A percentile compares a stretch with the other conserved stretches of the same genome.
phyloP scores from a whole-genome alignment of 441 rosid genomes.

The Aquilaria agallochum region DNA sequence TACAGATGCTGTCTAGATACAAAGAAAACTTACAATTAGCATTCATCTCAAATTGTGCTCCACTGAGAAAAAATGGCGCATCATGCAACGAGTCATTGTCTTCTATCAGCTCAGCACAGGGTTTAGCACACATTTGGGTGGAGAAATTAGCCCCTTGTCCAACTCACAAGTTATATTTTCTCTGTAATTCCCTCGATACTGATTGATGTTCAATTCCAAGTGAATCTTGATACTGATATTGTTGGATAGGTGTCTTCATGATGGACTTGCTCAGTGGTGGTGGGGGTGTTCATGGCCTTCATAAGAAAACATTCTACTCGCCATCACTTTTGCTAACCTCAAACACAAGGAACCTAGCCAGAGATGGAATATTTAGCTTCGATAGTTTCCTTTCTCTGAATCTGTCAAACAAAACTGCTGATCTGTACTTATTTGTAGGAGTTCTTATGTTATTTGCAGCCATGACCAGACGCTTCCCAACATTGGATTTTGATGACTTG shows the following conservation, averaged over 20 bases:
- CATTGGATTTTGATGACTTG: conserved; percentile 12
- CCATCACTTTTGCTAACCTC: conserved; percentile 49
- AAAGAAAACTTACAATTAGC: no score
- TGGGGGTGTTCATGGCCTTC: not conserved
- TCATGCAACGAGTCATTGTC: no score
- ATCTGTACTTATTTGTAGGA: conserved; percentile 26
- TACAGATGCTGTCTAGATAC: no score
- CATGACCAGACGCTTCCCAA: conserved; percentile 45
- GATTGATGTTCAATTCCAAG: not conserved
- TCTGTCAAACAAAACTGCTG: conserved; percentile 28
- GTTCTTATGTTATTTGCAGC: conserved; percentile 43
- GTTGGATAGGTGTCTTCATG: not conserved
- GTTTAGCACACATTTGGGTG: no score
- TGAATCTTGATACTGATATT: not conserved
- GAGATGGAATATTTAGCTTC: conserved; percentile 12
- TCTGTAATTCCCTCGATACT: not conserved
- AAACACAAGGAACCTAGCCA: conserved; percentile 37
- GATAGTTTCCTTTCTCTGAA: conserved; percentile 24
- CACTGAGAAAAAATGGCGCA: no score
- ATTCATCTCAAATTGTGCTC: no score
- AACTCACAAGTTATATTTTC: no score
- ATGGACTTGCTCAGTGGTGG: not conserved
- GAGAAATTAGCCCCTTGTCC: no score
- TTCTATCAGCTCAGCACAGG: no score
- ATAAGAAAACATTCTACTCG: conserved; percentile 16